These are phyloP conservation scores for Candida ponderosae DNA, from an alignment of 805 yeast species.

Conservation along the genomic window DNA sequence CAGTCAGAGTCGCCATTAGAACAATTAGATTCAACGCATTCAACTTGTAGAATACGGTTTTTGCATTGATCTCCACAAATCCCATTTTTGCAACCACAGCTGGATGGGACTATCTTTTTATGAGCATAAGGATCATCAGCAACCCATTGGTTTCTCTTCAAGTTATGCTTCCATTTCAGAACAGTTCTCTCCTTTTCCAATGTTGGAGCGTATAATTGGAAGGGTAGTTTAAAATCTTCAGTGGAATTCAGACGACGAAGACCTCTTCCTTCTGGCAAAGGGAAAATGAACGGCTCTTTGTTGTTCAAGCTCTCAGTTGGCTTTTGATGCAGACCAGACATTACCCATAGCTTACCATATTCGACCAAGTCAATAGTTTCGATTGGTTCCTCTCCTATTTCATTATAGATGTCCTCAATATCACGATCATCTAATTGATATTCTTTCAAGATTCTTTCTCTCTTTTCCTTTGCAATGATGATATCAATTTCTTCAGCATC, in stretches of 20 bases:
- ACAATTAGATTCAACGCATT: conserved; percentile 26
- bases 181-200: conserved; percentile 13
- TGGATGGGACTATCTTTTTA: neutral
- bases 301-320: conserved; percentile 2
- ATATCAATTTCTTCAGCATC: conserved; percentile 8
- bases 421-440: neutral
- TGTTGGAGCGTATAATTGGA: conserved; percentile 25
- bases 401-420: neutral
- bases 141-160: conserved; percentile 14
- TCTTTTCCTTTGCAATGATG: neutral
- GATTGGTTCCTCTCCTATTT: neutral
- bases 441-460: no score
- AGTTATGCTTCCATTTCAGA: conserved; percentile 20
- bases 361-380: neutral
- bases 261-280: conserved; percentile 16
- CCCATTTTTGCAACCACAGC: conserved; percentile 14
- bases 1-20: conserved; percentile 23
- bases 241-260: conserved; percentile 6
- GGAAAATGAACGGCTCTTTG: conserved; percentile 9
- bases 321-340: conserved; percentile 14
- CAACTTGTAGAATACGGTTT: conserved; percentile 23
- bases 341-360: conserved; percentile 11
- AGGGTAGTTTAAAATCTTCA: conserved; percentile 23
- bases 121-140: neutral
- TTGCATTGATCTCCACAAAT: conserved; percentile 27